Percentiles rank a stretch among this genome's conserved stretches.
phyloP scores from a whole-genome alignment of 2,329 filamentous ascomycete species.

The Trichoderma aggressivum region DNA sequence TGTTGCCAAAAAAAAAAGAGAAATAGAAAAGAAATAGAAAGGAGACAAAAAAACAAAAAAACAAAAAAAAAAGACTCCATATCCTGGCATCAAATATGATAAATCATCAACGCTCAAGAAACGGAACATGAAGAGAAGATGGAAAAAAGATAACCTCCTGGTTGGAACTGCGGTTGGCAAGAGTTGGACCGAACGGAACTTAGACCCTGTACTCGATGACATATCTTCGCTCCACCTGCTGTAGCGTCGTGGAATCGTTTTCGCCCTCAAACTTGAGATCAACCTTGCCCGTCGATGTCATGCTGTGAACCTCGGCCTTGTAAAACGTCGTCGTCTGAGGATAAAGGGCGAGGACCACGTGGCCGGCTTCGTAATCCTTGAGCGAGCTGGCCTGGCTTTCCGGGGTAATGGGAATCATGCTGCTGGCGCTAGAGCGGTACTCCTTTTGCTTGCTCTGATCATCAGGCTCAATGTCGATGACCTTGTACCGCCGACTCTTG shows the following conservation, averaged over 20 bases:
- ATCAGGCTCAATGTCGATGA: conserved; percentile 76
- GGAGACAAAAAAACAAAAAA: not conserved
- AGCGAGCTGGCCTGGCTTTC: conserved; percentile 47
- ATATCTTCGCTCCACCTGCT: conserved; percentile 71
- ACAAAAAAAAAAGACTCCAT: not conserved
- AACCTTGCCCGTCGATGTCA: conserved; percentile 54
- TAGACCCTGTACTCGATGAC: conserved; percentile 66
- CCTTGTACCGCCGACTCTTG: conserved; percentile 74
- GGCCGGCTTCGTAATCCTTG: conserved; percentile 62
- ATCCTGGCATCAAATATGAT: not conserved
- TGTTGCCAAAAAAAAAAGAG: not conserved
- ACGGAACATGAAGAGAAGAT: not conserved
- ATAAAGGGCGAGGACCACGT: conserved; percentile 73
- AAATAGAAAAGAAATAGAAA: too few relatives aligned
- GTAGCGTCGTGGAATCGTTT: conserved; percentile 68
- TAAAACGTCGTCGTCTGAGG: conserved; percentile 85
- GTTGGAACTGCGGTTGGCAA: not conserved
- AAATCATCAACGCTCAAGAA: not conserved
- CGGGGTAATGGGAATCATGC: conserved; percentile 72
- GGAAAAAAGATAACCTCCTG: not conserved
- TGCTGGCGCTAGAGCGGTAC: conserved; percentile 69
- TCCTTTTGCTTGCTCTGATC: conserved; percentile 62
- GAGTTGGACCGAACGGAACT: not conserved
- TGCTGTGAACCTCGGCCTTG: conserved; percentile 74
- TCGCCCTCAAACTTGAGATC: conserved; percentile 76